Evolutionary conservation across 2,329 filamentous ascomycete genomes (phyloP), one percentile per base, ranked within the genome.

Genomic region (Fonsecaea monophora): DNA sequence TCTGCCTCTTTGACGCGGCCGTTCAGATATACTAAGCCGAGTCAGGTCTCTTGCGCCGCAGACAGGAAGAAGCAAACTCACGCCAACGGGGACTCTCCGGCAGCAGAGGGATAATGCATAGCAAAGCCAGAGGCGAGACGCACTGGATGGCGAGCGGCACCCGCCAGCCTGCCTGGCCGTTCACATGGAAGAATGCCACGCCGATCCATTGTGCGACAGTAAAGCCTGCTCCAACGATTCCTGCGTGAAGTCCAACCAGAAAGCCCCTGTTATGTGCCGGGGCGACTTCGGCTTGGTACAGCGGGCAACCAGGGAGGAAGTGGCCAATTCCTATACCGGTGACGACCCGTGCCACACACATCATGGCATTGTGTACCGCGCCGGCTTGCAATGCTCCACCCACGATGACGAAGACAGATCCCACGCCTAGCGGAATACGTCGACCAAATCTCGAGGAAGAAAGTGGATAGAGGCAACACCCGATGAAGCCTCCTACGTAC

Each of bases 261-360:
- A 78, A 77, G 32, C 81, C 81, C 35, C 79, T 74, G 1, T 81
- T 73, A 3, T 79, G 77, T 0, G 78, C 77, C 0, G 81, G 81
- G 0, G 80, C 77, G 0, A 80, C 73, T 63, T 83, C 81, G 2
- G 80, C 75, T 3, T 82, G 75, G 65, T 82, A 83, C 0, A 79
- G 75, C 0, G 80, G 80, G 38, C 82, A 64, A 0, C 79, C 81
- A 7, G 78, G 76, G 61, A 82, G 80, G 2, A 82, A 70, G 68
- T 78, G 78, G 1, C 81, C 81, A 0, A 82, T 78, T 1, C 80
- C 81, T 64, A 81, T 78, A 12, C 81, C 81, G 10, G 40, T 42
- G 12, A 62, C 9, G 42, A 67, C 37, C 4, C 64, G 37, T 6
- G 60, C 76, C 37, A 76, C 62, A 30, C 50, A 42, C 48, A 67